Evolutionary conservation across 352 stramenopile species (phyloP), one percentile per base, ranked within the genome.

Genomic region (Phytophthora podocarpi): DNA sequence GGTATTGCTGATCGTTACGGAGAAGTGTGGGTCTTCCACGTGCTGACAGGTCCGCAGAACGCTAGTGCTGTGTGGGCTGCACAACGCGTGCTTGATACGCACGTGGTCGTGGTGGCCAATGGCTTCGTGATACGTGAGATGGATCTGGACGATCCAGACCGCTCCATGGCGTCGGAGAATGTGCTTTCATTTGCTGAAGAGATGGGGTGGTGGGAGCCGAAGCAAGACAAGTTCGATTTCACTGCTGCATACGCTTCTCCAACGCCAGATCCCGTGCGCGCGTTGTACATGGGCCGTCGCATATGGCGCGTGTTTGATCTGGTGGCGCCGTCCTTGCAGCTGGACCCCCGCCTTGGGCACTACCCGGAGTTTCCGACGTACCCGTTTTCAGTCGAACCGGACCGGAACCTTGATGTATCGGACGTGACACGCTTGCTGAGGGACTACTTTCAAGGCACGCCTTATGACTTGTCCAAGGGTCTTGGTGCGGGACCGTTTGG

Each of bases 21-120:
- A 36, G 93, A 98, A 76, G 82, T 90, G 9, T 98, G 95, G 94
- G 76, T 98, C 20, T 98, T 98, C 68, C 94, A 98, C 64, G 90
- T 98, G 9, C 62, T 98, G n/a, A 96, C 95, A 6, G 95, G 97
- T 37, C 73, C 69, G 20, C 60, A 96, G 31, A 98, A 97, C 26
- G 67, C 85, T 6, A 89, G 81, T 51, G 95, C 95, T 0, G 90
- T 98, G 42, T 98, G 95, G 95, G 95, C 87, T 0, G 96, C 96
- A 5, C 91, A 98, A 80, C 86, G 90, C 27, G 81, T 98, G n/a
- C 85, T 79, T 5, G 87, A 97, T 45, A 84, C 93, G 35, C 84
- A 97, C 60, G 77, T 98, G 31, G 81, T 90, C 4, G 85, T 94
- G 6, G 73, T 98, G 27, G 91, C 93, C 4, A 98, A 98, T 66